A percentile compares a stretch with the other conserved stretches of the same genome.
phyloP scores from a whole-genome alignment of 2,329 filamentous ascomycete species.

The Apiospora aurea region DNA sequence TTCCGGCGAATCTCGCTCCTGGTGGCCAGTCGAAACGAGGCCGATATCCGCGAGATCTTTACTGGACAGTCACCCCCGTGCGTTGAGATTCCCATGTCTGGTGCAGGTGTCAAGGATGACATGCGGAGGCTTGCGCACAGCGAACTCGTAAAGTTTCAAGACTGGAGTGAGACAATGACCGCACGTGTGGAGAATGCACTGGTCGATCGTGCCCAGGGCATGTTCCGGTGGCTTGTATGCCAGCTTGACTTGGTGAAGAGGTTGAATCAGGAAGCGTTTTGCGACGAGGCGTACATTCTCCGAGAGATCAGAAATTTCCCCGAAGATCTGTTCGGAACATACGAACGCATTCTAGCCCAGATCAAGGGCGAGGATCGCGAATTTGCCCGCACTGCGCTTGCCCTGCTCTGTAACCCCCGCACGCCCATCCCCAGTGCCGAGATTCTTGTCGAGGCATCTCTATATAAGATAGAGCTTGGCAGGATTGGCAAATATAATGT shows the following conservation, averaged over 20 bases:
- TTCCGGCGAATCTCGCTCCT: slow-evolving; percentile 38
- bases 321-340: slow-evolving; percentile 36
- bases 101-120: slow-evolving; percentile 36
- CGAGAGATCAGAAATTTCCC: slow-evolving; percentile 32
- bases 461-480: slow-evolving; percentile 34
- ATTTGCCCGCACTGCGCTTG: slow-evolving; percentile 38
- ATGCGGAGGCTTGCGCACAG: slow-evolving; percentile 35
- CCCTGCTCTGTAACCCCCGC: slow-evolving; percentile 37
- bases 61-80: neutral
- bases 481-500: slow-evolving; percentile 31
- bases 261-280: slow-evolving; percentile 23
- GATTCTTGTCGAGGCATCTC: slow-evolving; percentile 35
- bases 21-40: slow-evolving; percentile 40
- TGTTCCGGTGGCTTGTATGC: slow-evolving; percentile 40
- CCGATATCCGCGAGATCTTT: slow-evolving; percentile 36
- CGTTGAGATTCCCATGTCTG: slow-evolving; percentile 37
- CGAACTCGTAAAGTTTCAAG: slow-evolving; percentile 27
- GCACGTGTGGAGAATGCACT: slow-evolving; percentile 30
- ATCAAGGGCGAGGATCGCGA: slow-evolving; percentile 30
- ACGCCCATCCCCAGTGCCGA: slow-evolving; percentile 35
- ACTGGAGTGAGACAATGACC: neutral
- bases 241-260: slow-evolving; percentile 37
- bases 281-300: slow-evolving; percentile 27
- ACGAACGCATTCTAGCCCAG: slow-evolving; percentile 36
- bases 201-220: slow-evolving; percentile 35